phyloP scores from a whole-genome alignment of 768 basidiomycete species.

The Russula lepida region DNA sequence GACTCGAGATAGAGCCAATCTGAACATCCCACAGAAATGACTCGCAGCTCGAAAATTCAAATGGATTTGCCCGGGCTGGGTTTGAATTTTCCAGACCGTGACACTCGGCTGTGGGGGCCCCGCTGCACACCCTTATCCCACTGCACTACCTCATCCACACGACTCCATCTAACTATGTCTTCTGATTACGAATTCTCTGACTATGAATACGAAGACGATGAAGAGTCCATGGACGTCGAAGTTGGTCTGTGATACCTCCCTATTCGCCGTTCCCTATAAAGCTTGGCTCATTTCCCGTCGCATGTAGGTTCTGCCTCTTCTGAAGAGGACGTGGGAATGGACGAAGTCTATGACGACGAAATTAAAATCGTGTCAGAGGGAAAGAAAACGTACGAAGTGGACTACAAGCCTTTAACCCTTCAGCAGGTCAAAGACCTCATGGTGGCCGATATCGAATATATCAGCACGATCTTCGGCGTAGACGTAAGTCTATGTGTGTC shows the following conservation, averaged over 20 bases:
- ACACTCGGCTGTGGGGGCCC: background rate
- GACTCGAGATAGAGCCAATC: background rate
- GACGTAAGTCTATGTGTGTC: slow-evolving; percentile 50
- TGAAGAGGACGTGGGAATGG: slow-evolving; percentile 66
- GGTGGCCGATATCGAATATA: slow-evolving; percentile 72
- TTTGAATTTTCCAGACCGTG: background rate
- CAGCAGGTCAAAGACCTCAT: slow-evolving; percentile 70
- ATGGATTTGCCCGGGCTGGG: slow-evolving; percentile 11
- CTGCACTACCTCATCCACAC: background rate
- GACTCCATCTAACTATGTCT: slow-evolving; percentile 32
- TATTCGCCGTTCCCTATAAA: slow-evolving; percentile 23
- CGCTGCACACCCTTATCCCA: background rate
- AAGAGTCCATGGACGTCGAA: slow-evolving; percentile 55
- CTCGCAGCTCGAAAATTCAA: background rate
- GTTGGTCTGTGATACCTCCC: slow-evolving; percentile 34
- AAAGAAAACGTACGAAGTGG: slow-evolving; percentile 71
- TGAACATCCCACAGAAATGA: slow-evolving; percentile 23
- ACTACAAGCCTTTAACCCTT: slow-evolving; percentile 71
- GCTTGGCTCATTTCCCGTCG: slow-evolving; percentile 19
- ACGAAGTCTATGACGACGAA: slow-evolving; percentile 50
- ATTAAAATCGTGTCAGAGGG: slow-evolving; percentile 49
- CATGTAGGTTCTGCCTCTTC: slow-evolving; percentile 34
- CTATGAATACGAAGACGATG: slow-evolving; percentile 64
- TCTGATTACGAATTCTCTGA: slow-evolving; percentile 70
- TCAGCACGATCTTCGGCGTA: slow-evolving; percentile 79